Base-by-base conservation (phyloP, 2,329 filamentous ascomycete species). In the Pseudogymnoascus verrucosus region DNA sequence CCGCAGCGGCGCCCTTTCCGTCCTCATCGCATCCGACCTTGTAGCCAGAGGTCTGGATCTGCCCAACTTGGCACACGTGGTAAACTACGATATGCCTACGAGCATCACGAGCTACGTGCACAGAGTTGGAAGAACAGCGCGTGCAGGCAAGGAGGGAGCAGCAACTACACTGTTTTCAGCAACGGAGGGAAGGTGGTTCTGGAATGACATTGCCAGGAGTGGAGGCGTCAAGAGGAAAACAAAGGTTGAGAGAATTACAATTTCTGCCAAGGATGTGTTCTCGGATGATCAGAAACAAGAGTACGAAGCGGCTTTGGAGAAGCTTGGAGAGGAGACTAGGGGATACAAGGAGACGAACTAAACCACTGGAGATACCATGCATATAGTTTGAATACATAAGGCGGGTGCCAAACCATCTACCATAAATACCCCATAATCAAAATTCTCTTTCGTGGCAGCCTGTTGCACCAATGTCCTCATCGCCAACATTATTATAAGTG, bases 71-170 rank as follows among this genome's bases (percentile, higher is more conserved):
- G 86, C 87, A 37, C 90, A 96, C 72, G 91, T 98, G 57, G 80
- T 98, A 76, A 97, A 96, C 77, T 98, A 98, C 78, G 93, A 97
- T 74, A 82, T 97, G 61, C 93, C 93, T 0, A 83, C 86, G 4
- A 93, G 88, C 71, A 79, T 92, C 36, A 89, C 89, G 5, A 89
- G 87, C 23, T 98, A 98, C 70, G 87, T 98, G 4, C 95, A 98
- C 74, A 88, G 95, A 42, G 91, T 97, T 1, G 93, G 95, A 39
- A 86, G 95, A 64, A 97, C 93, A 0, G 93, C 93, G 0, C 83
- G 93, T 73, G 95, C 91, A 0, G 91, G 89, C 1, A 85, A 86
- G 63, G 69, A 77, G 1, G 93, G 93, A 1, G 82, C 86, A 59
- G 91, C 93, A 0, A 96, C 92, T 90, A 96, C 92, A 0, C 77